These are phyloP conservation scores for Suillus ampliporus DNA, from an alignment of 768 basidiomycete species.

Conservation along the genomic window DNA sequence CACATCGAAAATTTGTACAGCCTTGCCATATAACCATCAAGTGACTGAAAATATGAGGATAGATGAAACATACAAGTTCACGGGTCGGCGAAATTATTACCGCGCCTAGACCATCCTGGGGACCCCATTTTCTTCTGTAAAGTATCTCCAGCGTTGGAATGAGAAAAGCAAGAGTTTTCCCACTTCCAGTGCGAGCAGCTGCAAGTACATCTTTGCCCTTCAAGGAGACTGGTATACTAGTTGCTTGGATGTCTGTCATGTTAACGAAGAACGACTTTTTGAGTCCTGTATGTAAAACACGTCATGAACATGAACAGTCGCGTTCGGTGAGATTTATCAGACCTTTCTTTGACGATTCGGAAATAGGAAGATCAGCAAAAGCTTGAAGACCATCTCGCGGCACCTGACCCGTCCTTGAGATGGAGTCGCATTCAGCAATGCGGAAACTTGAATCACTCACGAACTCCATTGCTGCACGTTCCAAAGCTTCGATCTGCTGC, in stretches of 20 bases:
- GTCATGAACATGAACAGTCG: conserved; percentile 13
- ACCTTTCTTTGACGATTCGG: conserved; percentile 78
- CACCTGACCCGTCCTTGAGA: conserved; percentile 45
- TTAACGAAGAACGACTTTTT: conserved; percentile 85
- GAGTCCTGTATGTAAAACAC: conserved; percentile 57
- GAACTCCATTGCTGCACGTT: conserved; percentile 53
- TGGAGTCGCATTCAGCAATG: background rate
- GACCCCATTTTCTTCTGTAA: conserved; percentile 71
- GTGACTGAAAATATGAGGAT: background rate
- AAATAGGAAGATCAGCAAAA: conserved; percentile 82
- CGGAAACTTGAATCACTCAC: conserved; percentile 42
- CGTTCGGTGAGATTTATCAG: conserved; percentile 7
- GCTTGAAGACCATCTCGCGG: conserved; percentile 51
- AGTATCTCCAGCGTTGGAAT: conserved; percentile 70
- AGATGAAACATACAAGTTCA: conserved; percentile 68
- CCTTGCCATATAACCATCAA: conserved; percentile 51
- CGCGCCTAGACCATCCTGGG: conserved; percentile 80
- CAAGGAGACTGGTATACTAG: conserved; percentile 63
- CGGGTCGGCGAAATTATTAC: conserved; percentile 93
- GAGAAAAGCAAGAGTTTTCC: conserved; percentile 77
- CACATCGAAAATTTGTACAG: conserved; percentile 98
- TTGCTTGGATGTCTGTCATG: conserved; percentile 82
- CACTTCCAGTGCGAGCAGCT: conserved; percentile 73
- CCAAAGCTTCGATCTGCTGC: conserved; percentile 56
- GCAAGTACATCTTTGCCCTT: conserved; percentile 71